phyloP scores from a whole-genome alignment of 2,329 filamentous ascomycete genomes.

The Madurella mycetomatis region DNA sequence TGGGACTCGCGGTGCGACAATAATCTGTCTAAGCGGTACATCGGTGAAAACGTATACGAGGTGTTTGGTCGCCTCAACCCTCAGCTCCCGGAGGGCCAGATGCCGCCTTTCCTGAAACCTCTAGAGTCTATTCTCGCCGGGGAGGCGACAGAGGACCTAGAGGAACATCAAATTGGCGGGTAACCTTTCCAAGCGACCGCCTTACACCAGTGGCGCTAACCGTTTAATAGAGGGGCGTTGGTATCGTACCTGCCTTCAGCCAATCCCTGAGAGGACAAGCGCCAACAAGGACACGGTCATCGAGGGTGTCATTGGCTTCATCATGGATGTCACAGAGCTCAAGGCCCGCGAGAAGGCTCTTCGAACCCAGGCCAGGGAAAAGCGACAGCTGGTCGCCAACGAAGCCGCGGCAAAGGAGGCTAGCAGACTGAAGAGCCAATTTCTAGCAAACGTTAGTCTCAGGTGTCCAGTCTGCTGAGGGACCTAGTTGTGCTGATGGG shows the following conservation, averaged over 20 bases:
- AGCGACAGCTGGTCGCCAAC: conserved; percentile 65
- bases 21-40: conserved; percentile 43
- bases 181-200: neutral
- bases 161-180: conserved; percentile 57
- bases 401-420: conserved; percentile 76
- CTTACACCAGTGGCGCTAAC: conserved; percentile 3
- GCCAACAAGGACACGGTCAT: conserved; percentile 50
- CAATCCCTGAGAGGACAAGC: conserved; percentile 55
- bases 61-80: conserved; percentile 54
- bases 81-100: conserved; percentile 39
- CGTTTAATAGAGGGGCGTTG: conserved; percentile 50
- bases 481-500: neutral
- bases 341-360: conserved; percentile 61
- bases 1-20: conserved; percentile 43
- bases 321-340: conserved; percentile 73
- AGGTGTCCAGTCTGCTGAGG: neutral
- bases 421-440: conserved; percentile 74
- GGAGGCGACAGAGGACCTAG: conserved; percentile 53
- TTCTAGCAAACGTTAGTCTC: conserved; percentile 58
- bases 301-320: conserved; percentile 72
- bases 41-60: conserved; percentile 61
- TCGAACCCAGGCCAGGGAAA: conserved; percentile 62
- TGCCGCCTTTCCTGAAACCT: conserved; percentile 49
- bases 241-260: conserved; percentile 68
- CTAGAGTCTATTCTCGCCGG: conserved; percentile 64